These are phyloP conservation scores for Kluyveromyces sp. DNA, from an alignment of 1,139 yeast species.

Conservation along the genomic window DNA sequence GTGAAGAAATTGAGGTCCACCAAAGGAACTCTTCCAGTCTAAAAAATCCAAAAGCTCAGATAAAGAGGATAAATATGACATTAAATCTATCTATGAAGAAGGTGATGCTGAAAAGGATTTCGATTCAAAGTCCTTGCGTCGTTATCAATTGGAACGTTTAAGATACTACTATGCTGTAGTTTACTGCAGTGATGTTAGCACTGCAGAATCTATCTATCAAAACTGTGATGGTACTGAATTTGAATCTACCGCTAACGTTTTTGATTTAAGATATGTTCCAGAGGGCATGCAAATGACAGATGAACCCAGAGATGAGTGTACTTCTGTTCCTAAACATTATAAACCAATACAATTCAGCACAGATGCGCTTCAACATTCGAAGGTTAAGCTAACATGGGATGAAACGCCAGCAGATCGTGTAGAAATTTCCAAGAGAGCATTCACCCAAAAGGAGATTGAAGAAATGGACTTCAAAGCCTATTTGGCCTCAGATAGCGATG, in stretches of 20 bases:
- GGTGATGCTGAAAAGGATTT: conserved; percentile 66
- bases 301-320: conserved; percentile 65
- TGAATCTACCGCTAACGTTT: conserved; percentile 91
- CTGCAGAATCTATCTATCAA: conserved; percentile 71
- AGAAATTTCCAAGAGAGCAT: conserved; percentile 71
- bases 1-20: conserved; percentile 90
- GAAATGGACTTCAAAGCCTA: conserved; percentile 97
- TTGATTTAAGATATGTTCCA: conserved; percentile 88
- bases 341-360: conserved; percentile 82
- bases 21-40: conserved; percentile 65
- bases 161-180: conserved; percentile 94
- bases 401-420: conserved; percentile 91
- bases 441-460: conserved; percentile 84
- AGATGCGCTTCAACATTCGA: conserved; percentile 89
- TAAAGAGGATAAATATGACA: conserved; percentile 44
- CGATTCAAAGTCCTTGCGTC: conserved; percentile 57
- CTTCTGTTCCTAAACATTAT: conserved; percentile 65
- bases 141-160: conserved; percentile 79
- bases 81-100: conserved; percentile 61
- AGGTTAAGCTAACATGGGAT: conserved; percentile 94
- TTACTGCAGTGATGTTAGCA: conserved; percentile 62
- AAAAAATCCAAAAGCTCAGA: conserved; percentile 33
- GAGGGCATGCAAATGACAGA: conserved; percentile 83
- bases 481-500: conserved; percentile 80
- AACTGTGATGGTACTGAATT: conserved; percentile 93